Evolutionary conservation across 352 stramenopile genomes (phyloP).

Genomic region (Pythium sukuiense): DNA sequence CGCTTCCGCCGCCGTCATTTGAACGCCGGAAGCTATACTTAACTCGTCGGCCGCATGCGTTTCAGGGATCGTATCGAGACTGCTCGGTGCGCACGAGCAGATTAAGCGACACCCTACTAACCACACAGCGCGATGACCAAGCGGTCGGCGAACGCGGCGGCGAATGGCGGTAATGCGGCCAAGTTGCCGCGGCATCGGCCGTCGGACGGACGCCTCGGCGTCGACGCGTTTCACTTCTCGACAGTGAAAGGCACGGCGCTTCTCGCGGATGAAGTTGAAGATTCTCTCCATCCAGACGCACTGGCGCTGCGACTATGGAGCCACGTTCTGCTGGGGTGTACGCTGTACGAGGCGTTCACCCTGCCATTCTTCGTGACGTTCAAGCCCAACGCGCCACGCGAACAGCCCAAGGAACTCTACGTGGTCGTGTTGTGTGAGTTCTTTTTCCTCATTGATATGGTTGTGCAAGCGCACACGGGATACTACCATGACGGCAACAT

Average conservation of each 20-base stretch:
- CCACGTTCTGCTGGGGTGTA: constrained; percentile 46
- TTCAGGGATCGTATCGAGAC: neutral
- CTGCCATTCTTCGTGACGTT: constrained; percentile 61
- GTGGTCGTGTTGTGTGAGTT: constrained; percentile 39
- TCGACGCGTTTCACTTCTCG: constrained; percentile 22
- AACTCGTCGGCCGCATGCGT: neutral
- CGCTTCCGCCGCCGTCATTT: neutral
- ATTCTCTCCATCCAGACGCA: constrained; percentile 55
- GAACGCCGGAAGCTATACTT: neutral
- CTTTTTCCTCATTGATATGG: constrained; percentile 56
- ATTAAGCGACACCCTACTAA: neutral
- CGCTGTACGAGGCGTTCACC: constrained; percentile 58
- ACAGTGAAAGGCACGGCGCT: constrained; percentile 16
- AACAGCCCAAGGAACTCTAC: constrained; percentile 23
- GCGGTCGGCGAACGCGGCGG: neutral
- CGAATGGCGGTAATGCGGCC: neutral
- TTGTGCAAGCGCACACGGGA: constrained; percentile 53
- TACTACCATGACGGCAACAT: constrained; percentile 65
- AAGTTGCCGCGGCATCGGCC: neutral
- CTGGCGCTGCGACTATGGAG: constrained; percentile 48
- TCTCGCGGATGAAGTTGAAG: constrained; percentile 28
- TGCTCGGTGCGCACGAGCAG: neutral
- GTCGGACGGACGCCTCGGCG: constrained; percentile 8
- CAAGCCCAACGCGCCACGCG: constrained; percentile 26
- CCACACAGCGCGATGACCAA: neutral